Evolutionary conservation across 148 eudicot species (phyloP).

Genomic region (Silene latifolia): DNA sequence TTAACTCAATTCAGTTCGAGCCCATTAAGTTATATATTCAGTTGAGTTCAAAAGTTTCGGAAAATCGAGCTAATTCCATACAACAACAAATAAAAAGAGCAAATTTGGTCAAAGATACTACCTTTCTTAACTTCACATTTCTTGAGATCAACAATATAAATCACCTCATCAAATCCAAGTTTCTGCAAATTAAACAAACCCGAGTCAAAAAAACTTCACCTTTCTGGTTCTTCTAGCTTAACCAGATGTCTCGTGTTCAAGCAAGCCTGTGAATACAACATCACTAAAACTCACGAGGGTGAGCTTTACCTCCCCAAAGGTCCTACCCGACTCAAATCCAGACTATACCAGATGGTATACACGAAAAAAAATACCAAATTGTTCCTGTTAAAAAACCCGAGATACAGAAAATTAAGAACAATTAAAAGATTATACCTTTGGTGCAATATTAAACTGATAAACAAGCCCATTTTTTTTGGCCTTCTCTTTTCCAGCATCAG

Average conservation of each 20-base stretch:
- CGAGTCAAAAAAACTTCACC: background rate
- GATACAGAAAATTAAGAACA: background rate
- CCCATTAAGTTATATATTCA: no score
- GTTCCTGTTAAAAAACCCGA: no score
- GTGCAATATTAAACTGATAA: slow-evolving; percentile 85
- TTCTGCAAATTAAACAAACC: slow-evolving; percentile 45
- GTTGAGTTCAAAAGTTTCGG: slow-evolving; percentile 98
- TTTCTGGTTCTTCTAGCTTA: no score
- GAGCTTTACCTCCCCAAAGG: no score
- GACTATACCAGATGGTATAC: no score
- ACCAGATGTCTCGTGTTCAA: no score
- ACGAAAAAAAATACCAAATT: background rate
- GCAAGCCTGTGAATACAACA: no score
- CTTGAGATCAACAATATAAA: slow-evolving; percentile 80
- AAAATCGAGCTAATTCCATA: slow-evolving; percentile 4
- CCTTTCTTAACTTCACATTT: slow-evolving; percentile 93
- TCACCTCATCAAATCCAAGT: slow-evolving; percentile 85
- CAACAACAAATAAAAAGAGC: no score
- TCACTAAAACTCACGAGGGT: no score
- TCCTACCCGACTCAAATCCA: no score
- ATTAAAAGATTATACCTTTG: slow-evolving; percentile 43
- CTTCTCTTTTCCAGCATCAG: slow-evolving; percentile 69
- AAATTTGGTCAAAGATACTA: slow-evolving; percentile 20
- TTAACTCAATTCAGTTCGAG: no score
- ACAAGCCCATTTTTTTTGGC: slow-evolving; percentile 64